Evolutionary conservation across 768 basidiomycete species (phyloP), one percentile per base, ranked within the genome.

Genomic region (Kwoniella sp.): DNA sequence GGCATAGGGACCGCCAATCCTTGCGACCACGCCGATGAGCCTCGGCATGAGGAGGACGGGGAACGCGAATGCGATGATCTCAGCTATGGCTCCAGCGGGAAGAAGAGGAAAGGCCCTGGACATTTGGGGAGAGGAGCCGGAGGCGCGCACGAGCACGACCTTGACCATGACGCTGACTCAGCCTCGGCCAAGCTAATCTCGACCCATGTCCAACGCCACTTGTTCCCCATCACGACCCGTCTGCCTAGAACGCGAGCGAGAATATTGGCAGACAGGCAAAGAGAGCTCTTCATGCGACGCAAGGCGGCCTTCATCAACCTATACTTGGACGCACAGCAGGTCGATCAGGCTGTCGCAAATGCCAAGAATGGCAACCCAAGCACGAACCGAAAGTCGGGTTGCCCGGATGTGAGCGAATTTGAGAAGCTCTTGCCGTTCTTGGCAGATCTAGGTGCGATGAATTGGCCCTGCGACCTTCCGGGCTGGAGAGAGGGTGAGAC

Each of bases 381-480:
- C 29, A 44, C 29, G 37, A 36, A 25, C 7, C 8, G 31, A 8
- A 32, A 32, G 31, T 32, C 37, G 19, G 8, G 7, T 17, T 5
- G 19, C 11, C 60, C 63, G 3, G 66, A 68, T 39, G 57, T 65
- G 5, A 42, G 50, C 7, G 53, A 52, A 19, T 61, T 71, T 40
- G 70, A 71, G 53, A 63, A 65, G 44, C 47, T 71, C 31, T 29
- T 68, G 17, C 60, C 61, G 12, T 48, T 59, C 2, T 46, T 71
- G 11, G 63, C 69, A 39, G 41, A 62, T 50, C 37, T 67, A 3
- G 65, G 63, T 11, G 47, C 69, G 2, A 42, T 43, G 3, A 56
- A 56, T 0, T 71, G 70, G 70, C 46, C 57, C 15, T 59, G 61
- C 20, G 70, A 71, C 41, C 50, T 43, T 32, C 57, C 56, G 14